These are phyloP conservation scores for Daldinia sp. DNA, from an alignment of 2,329 filamentous ascomycete genomes.

Conservation along the genomic window DNA sequence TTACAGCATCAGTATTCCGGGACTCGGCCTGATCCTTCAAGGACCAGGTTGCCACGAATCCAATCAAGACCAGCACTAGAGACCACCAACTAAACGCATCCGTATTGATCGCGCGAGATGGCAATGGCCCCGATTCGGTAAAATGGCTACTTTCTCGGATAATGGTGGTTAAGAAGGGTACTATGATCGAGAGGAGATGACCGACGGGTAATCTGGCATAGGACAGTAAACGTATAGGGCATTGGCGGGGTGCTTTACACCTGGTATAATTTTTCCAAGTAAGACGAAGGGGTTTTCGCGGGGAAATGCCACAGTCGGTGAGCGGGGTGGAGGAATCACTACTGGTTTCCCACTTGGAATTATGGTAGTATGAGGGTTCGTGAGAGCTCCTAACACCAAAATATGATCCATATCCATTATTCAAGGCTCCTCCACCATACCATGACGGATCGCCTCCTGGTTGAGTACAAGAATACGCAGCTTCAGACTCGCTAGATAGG, in stretches of 20 bases:
- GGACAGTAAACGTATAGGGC: constrained; percentile 14
- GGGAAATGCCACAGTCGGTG: not conserved
- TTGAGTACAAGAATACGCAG: constrained; percentile 34
- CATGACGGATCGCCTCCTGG: constrained; percentile 23
- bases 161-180: constrained; percentile 25
- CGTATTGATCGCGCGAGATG: not conserved
- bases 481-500: constrained; percentile 41
- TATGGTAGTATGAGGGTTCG: constrained; percentile 22
- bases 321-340: constrained; percentile 10
- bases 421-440: constrained; percentile 27
- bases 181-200: constrained; percentile 21
- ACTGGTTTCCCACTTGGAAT: constrained; percentile 23
- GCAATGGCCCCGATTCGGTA: not conserved
- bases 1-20: constrained; percentile 8
- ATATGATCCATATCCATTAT: constrained; percentile 5
- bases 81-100: constrained; percentile 22
- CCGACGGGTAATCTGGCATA: constrained; percentile 16
- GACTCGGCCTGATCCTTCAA: constrained; percentile 16
- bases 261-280: not conserved
- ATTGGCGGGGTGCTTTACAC: constrained; percentile 3
- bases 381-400: constrained; percentile 12
- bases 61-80: constrained; percentile 28
- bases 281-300: not conserved
- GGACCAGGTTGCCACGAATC: constrained; percentile 34
- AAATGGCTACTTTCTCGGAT: constrained; percentile 20